Evolutionary conservation across 352 stramenopile genomes (phyloP), one percentile per base, ranked within the genome.

Genomic region (Pythium rhizo-oryzae): DNA sequence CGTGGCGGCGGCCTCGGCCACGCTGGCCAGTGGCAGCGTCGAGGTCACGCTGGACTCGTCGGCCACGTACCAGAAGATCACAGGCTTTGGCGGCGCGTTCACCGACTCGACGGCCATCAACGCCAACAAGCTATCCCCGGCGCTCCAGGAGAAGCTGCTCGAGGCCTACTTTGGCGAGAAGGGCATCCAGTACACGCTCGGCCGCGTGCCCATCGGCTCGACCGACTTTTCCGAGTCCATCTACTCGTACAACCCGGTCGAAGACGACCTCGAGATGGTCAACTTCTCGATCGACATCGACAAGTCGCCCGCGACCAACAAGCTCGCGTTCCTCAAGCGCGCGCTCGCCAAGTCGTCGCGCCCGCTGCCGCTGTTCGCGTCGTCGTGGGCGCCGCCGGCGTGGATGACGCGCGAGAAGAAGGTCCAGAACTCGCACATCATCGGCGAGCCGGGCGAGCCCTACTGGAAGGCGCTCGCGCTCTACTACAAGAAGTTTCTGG

Each of bases 51-150:
- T 91, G 30, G 79, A 93, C 59, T 78, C 76, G 55, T 37, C 35
- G 8, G 76, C 72, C 30, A 88, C 69, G 58, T 91, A 82, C 77
- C 83, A 97, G 71, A 76, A 87, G 63, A 96, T 97, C 49, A 77
- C 89, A 30, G 91, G 91, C 15, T 97, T 97, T 65, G 91, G 91
- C 12, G 91, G 90, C 19, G 89, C 91, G 24, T 97, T 97, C 78
- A 97, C 91, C 11, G 91, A 97, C 61, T 69, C 88, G 4, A 79
- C 89, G 41, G 78, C 89, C 23, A 88, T 94, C 63, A 95, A 96
- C 59, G 72, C 96, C 49, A 82, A 89, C 61, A 70, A 82, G 65
- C 74, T 97, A 50, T 65, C 76, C 7, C 55, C 72, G 1, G 72
- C 62, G 9, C 65, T 94, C 7, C 88, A 96, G 56, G 69, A 91